Evolutionary conservation across 257 asterid genomes (phyloP).

Genomic region (Leonotis leonurus): DNA sequence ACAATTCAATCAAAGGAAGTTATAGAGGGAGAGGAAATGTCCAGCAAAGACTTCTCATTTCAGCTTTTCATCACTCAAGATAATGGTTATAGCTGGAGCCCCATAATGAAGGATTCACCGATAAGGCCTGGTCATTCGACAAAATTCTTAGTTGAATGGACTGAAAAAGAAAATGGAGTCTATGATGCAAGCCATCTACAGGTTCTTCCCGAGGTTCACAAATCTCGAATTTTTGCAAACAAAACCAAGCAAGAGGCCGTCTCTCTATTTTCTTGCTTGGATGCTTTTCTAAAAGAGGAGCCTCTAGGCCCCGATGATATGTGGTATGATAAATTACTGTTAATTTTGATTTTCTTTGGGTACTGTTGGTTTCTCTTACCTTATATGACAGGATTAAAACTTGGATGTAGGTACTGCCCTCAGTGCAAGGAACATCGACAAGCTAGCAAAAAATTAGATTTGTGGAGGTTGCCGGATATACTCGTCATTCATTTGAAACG

Average conservation of each 20-base stretch:
- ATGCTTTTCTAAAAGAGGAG: conserved; percentile 90
- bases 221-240: conserved; percentile 60
- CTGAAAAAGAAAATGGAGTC: conserved; percentile 51
- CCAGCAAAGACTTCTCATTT: conserved; percentile 49
- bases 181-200: conserved; percentile 64
- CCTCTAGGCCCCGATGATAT: conserved; percentile 97
- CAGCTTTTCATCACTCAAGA: conserved; percentile 65
- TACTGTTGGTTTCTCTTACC: neutral
- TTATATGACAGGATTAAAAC: neutral
- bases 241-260: conserved; percentile 84
- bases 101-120: conserved; percentile 54
- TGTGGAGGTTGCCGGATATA: conserved; percentile 90
- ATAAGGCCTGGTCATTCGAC: conserved; percentile 40
- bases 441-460: conserved; percentile 86
- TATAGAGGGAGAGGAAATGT: conserved; percentile 40
- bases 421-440: conserved; percentile 88
- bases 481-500: conserved; percentile 85
- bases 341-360: conserved; percentile 6
- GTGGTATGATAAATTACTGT: conserved; percentile 47
- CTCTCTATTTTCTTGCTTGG: conserved; percentile 89
- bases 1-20: conserved; percentile 28
- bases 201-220: conserved; percentile 80
- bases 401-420: conserved; percentile 80
- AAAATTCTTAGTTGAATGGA: conserved; percentile 75
- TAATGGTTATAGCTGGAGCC: conserved; percentile 49